Base-by-base conservation (phyloP, 2,329 filamentous ascomycete species). In the Penicillium sp. region DNA sequence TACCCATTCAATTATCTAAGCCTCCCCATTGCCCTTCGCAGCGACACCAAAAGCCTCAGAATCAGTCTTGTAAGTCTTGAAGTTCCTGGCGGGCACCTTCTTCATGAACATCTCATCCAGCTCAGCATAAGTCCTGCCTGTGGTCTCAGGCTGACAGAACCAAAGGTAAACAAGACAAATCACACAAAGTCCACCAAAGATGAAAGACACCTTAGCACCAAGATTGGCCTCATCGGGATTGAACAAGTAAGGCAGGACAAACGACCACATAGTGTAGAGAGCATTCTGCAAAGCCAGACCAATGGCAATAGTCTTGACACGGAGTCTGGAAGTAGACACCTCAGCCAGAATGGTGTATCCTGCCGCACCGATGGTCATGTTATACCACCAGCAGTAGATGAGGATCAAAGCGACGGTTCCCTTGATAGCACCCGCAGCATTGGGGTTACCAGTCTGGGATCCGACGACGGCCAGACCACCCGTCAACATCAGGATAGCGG, bases 291-390 rank as follows among this genome's bases (percentile, higher is more conserved):
- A 54, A 1, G 75, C 74, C 22, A 77, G 61, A n/a, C 77, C 77
- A 50, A 79, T 76, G 5, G 76, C 74, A 30, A 79, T 72, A 17
- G 80, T 82, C 63, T 79, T 79, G 60, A 78, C 75, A 1, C 78
- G 71, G 7, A 80, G 73, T 9, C 76, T 72, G 1, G 77, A 70
- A 0, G 78, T 79, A 0, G 79, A 68, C 8, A 76, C 73, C 61
- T 81, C 79, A 7, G 73, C 73, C 50, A 81, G 71, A 33, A 79
- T 64, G 0, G 76, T 75, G 60, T 74, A 80, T 6, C 76, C 76
- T 1, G 77, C 78, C 2, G 78, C 72, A 13, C 79, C 80, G 28
- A 82, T 80, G 15, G 75, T 77, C 53, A 78, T 71, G 53, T 80
- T 80, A 62, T 73, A 81, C 58, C 73, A 70, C 65, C 73, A 80